Base-by-base conservation (phyloP, 306 rosid genomes). In the Citrullus mucosospermus region DNA sequence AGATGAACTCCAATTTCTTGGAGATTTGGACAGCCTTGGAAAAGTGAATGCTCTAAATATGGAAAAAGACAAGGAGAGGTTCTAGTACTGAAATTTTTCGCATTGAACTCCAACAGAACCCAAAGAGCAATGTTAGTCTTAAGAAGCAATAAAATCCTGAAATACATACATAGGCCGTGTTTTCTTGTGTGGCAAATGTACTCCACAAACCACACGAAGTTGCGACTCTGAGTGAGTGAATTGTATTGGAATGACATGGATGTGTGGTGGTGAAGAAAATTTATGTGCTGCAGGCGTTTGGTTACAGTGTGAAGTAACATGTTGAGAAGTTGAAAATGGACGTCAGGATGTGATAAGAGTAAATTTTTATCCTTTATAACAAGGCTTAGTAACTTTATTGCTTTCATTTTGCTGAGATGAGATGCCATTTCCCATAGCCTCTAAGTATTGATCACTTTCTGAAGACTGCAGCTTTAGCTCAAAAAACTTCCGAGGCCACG, bases 401-500 rank as follows among this genome's bases (percentile, higher is more conserved):
- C 78, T 74, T 74, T 16, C 63, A 30, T 53, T 54, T 74, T 17
- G 48, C 18, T 51, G 34, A 74, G 50, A 54, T 30, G 15, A 72
- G 77, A 54, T 74, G 50, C 32, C 50, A 54, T 53, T 51, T 73
- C 18, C 50, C 10, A 1, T 72, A 28, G 13, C 62, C 8, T 77
- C 78, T 66, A 78, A 90, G 50, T 50, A 41, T 81, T 30, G 76
- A 78, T 89, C 75, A 74, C 58, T 84, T 73, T 78, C 83, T 88
- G 86, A 82, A 91, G 99, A 85, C 98, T 80, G 97, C 91, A 84
- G 84, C 89, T 82, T 82, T 96, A 80, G 93, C 96, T 6, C 90
- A 91, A 82, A 96, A 90, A 84, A 92, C 90, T 78, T 92, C 89
- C 17, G 90, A 86, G 91, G 98, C 96, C 32, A 91, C 96, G 51